Evolutionary conservation across 2,329 filamentous ascomycete genomes (phyloP), one percentile per base, ranked within the genome.

Genomic region (Rutstroemia sp.): DNA sequence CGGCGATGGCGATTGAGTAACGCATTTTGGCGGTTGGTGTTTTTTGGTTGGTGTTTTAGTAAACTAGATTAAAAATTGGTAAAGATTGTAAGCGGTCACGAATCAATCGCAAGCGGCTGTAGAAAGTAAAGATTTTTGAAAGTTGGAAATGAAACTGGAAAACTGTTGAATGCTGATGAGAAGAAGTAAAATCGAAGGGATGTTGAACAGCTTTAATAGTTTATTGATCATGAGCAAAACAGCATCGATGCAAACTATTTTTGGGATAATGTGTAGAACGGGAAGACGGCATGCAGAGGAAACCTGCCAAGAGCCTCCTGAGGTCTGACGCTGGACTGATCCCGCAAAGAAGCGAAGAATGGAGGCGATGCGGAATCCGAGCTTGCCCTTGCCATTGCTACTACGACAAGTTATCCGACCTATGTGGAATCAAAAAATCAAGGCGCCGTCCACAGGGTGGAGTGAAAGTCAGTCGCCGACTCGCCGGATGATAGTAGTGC

Each of bases 1-100:
- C 73, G 66, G 84, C 69, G 70, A 63, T 60, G 59, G 58, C 41
- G 56, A 66, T 53, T 59, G 66, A 49, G 57, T 62, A 51, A 54
- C 66, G 66, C 60, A 62, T 58, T 54, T 63, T 59, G 63, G 64
- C 27, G 21, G 46, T 41, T 41, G 44, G 18, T 27, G 46, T 39
- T 37, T 12, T 34, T 14, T 12, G 18, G n/a, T 42, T 54, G 25
- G 38, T 30, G n/a, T 39, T 18, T 37, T 23, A 42, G 42, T 47
- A 58, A 58, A 52, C 34, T 54, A 52, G 39, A 47, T 49, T 39
- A 38, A 52, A 27, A 58, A 57, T 34, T 21, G 51, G 49, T 59
- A 63, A 63, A 62, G 60, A 66, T 59, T 62, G 62, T 59, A 63
- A 59, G 55, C 59, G 56, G 62, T 59, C 60, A 65, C 65, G 63